Conservation (phyloP, 352 stramenopile genomes). For the Phytophthora constricta region DNA sequence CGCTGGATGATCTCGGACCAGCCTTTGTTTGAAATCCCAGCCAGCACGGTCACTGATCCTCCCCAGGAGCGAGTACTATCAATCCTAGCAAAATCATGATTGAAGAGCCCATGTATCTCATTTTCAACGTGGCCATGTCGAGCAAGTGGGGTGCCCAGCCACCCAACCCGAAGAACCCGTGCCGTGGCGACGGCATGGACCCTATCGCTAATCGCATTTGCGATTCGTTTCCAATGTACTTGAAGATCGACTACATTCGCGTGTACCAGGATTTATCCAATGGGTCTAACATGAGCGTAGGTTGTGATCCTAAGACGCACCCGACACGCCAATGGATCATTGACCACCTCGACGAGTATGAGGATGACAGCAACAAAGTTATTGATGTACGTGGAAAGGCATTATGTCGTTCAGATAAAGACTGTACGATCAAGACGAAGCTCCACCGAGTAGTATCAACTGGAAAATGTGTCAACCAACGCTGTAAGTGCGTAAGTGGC, state of each 20-base stretch:
- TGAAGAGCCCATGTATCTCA: constrained; percentile 94
- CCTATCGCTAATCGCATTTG: constrained; percentile 61
- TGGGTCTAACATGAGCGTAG: constrained; percentile 56
- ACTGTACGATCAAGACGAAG: constrained; percentile 58
- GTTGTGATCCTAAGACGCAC: constrained; percentile 67
- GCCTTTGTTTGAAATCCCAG: constrained; percentile 90
- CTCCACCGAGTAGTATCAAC: constrained; percentile 20
- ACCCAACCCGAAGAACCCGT: constrained; percentile 67
- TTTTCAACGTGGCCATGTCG: constrained; percentile 96
- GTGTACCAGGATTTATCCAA: constrained; percentile 66
- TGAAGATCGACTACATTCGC: constrained; percentile 85
- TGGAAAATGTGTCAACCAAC: constrained; percentile 48
- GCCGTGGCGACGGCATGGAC: constrained; percentile 55
- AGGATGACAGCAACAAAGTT: constrained; percentile 63
- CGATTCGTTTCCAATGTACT: constrained; percentile 66
- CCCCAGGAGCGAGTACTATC: constrained; percentile 49
- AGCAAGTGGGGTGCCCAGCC: constrained; percentile 85
- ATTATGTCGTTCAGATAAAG: constrained; percentile 59
- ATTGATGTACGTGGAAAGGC: constrained; percentile 67
- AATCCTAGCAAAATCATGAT: constrained; percentile 92
- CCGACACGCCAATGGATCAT: constrained; percentile 80
- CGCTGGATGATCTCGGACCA: constrained; percentile 84
- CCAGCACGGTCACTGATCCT: constrained; percentile 55
- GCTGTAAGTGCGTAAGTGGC: constrained; percentile 43
- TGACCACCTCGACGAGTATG: constrained; percentile 79